Conservation (phyloP, 495 filamentous ascomycete genomes). For the Hypoxylon lienhwacheense region DNA sequence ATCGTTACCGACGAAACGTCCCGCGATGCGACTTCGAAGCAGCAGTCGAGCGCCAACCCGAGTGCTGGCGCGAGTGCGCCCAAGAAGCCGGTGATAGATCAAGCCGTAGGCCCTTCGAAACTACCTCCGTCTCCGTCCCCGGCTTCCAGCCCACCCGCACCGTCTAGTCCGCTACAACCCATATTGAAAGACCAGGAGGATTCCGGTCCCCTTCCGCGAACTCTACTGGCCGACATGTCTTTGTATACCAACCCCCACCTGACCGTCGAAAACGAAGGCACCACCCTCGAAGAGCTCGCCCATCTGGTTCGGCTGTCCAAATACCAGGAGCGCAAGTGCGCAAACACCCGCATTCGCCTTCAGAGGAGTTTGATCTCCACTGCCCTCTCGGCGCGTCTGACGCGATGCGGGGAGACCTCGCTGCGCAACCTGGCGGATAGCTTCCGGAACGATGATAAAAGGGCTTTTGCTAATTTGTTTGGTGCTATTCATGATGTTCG, state of each 20-base stretch:
- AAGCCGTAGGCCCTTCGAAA: slow-evolving; percentile 37
- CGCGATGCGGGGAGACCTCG: slow-evolving; percentile 73
- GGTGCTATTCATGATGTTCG: slow-evolving; percentile 86
- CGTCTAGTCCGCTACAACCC: slow-evolving; percentile 30
- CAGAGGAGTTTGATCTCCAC: slow-evolving; percentile 70
- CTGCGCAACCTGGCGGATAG: slow-evolving; percentile 84
- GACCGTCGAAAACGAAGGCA: slow-evolving; percentile 53
- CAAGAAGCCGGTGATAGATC: slow-evolving; percentile 52
- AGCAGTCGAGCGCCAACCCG: slow-evolving; percentile 37
- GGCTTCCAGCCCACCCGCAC: slow-evolving; percentile 25
- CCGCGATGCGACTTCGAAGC: slow-evolving; percentile 43
- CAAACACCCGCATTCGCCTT: slow-evolving; percentile 65
- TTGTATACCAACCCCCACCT: slow-evolving; percentile 54
- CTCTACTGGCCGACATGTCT: slow-evolving; percentile 54
- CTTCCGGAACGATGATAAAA: slow-evolving; percentile 88
- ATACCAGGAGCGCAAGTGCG: slow-evolving; percentile 72
- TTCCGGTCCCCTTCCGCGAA: slow-evolving; percentile 39
- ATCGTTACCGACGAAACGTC: slow-evolving; percentile 43
- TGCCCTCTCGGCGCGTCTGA: slow-evolving; percentile 76
- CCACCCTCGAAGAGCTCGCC: slow-evolving; percentile 70
- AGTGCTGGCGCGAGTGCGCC: slow-evolving; percentile 41
- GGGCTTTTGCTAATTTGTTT: slow-evolving; percentile 81
- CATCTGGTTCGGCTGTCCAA: slow-evolving; percentile 69
- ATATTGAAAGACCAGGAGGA: slow-evolving; percentile 39
- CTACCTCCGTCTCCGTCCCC: slow-evolving; percentile 23